Conservation (phyloP, 225 moss, liverwort and hornwort species). For the Marchantia paleacea region DNA sequence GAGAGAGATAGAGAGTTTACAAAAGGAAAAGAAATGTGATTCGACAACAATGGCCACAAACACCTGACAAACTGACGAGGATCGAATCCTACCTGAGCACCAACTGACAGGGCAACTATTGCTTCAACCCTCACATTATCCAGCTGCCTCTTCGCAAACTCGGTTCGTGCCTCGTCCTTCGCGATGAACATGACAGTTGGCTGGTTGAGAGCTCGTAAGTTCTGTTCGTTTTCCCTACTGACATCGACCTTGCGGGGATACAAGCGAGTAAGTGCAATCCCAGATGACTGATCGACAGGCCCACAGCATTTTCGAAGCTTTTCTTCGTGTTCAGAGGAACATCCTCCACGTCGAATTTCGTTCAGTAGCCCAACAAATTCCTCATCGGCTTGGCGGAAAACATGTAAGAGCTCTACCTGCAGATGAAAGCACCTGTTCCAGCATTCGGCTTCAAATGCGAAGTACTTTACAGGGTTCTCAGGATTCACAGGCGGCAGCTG, state of each 20-base stretch:
- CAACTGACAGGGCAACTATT: constrained; percentile 56
- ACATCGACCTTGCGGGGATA: constrained; percentile 87
- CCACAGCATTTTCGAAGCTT: constrained; percentile 59
- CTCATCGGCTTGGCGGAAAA: constrained; percentile 80
- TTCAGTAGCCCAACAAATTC: constrained; percentile 75
- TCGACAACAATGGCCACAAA: no score
- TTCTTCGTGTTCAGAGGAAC: constrained; percentile 49
- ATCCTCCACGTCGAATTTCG: constrained; percentile 77
- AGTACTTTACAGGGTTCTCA: constrained; percentile 70
- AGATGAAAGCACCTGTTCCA: constrained; percentile 71
- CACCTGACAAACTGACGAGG: no score
- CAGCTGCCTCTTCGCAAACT: constrained; percentile 59
- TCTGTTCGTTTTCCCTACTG: constrained; percentile 70
- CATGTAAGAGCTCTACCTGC: constrained; percentile 72
- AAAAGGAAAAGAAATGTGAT: no score
- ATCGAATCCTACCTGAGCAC: constrained; percentile 64
- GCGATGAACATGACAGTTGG: constrained; percentile 56
- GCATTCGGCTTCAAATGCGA: constrained; percentile 87
- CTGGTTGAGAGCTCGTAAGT: constrained; percentile 54
- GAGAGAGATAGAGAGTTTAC: neutral
- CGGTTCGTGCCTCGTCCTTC: constrained; percentile 60
- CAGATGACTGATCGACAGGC: constrained; percentile 50
- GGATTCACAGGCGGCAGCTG: constrained; percentile 94
- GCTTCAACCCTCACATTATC: constrained; percentile 62
- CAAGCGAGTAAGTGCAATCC: constrained; percentile 67